phyloP scores from a whole-genome alignment of 2,329 filamentous ascomycete genomes.

The Diplodia seriata region DNA sequence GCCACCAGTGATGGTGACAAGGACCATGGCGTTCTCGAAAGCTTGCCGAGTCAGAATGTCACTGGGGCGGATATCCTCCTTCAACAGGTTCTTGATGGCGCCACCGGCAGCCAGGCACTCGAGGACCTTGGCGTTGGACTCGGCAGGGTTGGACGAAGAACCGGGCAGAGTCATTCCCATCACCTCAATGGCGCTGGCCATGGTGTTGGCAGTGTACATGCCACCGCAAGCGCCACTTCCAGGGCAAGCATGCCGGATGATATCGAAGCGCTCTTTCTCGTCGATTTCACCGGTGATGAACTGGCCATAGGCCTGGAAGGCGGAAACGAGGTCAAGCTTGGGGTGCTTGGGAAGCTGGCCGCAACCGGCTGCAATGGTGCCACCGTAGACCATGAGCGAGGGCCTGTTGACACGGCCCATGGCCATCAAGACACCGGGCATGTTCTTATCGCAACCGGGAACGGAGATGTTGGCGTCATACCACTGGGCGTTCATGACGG shows the following conservation, averaged over 20 bases:
- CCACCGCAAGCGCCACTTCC: constrained; percentile 84
- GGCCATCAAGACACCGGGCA: constrained; percentile 72
- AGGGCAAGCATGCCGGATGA: constrained; percentile 90
- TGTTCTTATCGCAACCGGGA: constrained; percentile 99
- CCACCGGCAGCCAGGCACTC: constrained; percentile 59
- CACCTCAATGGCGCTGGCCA: constrained; percentile 59
- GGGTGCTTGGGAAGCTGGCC: constrained; percentile 68
- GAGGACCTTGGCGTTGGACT: constrained; percentile 58
- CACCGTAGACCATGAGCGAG: constrained; percentile 96
- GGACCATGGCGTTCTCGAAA: constrained; percentile 60
- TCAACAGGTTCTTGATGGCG: constrained; percentile 59
- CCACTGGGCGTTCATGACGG: constrained; percentile 98
- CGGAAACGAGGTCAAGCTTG: constrained; percentile 91
- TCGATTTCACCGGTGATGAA: constrained; percentile 90
- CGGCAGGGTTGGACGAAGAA: constrained; percentile 59
- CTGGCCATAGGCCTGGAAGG: constrained; percentile 97
- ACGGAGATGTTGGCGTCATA: constrained; percentile 98
- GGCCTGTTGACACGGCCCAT: constrained; percentile 96
- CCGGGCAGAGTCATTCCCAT: constrained; percentile 61
- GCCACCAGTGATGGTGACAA: constrained; percentile 59
- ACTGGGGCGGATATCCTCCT: constrained; percentile 57
- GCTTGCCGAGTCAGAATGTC: constrained; percentile 59
- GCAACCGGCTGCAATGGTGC: constrained; percentile 91
- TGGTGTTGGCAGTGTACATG: constrained; percentile 68
- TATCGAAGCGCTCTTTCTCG: constrained; percentile 91